A percentile compares a stretch with the other conserved stretches of the same genome.
phyloP scores from a whole-genome alignment of 2,329 filamentous ascomycete genomes.

The Calonectria hongkongensis region DNA sequence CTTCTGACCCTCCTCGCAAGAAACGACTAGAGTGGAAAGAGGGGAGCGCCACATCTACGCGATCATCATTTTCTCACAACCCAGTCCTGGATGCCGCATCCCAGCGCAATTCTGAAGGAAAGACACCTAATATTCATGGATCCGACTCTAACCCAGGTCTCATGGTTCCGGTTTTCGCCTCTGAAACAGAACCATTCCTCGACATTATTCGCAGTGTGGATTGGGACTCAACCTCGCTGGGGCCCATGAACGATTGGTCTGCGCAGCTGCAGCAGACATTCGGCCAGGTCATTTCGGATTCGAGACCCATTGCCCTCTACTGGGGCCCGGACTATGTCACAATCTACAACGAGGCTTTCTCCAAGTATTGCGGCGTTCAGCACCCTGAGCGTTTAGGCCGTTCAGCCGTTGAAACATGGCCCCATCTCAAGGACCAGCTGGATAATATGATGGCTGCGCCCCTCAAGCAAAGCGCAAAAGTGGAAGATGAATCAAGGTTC shows the following conservation, averaged over 20 bases:
- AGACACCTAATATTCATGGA: constrained; percentile 54
- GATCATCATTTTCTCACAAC: constrained; percentile 49
- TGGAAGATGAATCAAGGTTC: constrained; percentile 67
- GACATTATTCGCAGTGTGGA: constrained; percentile 65
- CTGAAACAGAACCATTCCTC: constrained; percentile 62
- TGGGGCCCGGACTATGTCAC: constrained; percentile 78
- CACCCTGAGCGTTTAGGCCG: constrained; percentile 79
- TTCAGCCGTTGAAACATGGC: constrained; percentile 76
- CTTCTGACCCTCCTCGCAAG: constrained; percentile 58
- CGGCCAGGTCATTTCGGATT: constrained; percentile 66
- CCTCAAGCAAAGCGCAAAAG: constrained; percentile 57
- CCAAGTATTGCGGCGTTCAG: constrained; percentile 77
- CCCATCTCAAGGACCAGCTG: constrained; percentile 68
- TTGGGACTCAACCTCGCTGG: constrained; percentile 68
- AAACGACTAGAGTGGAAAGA: constrained; percentile 55
- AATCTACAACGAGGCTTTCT: constrained; percentile 81
- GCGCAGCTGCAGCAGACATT: constrained; percentile 66
- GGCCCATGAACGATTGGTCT: constrained; percentile 68
- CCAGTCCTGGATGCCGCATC: constrained; percentile 49
- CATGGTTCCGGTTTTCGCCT: constrained; percentile 59
- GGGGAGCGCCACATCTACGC: constrained; percentile 37
- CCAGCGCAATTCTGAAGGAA: constrained; percentile 50
- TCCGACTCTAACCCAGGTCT: constrained; percentile 58
- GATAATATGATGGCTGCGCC: constrained; percentile 54
- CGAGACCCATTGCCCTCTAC: constrained; percentile 74